Conservation (phyloP, 2,329 filamentous ascomycete genomes). For the Pyrenophora teres region DNA sequence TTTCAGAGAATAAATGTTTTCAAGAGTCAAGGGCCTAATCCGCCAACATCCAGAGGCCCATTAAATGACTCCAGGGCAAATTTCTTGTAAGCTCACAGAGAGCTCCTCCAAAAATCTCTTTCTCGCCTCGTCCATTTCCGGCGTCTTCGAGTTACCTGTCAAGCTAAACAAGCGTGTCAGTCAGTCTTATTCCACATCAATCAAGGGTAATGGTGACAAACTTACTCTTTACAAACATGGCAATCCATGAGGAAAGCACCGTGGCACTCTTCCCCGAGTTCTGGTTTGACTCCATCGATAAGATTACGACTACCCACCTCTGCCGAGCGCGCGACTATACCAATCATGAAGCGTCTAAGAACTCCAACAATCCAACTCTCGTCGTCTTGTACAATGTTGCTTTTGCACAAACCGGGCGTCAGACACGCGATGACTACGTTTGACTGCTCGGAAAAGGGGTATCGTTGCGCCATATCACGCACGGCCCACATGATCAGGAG, state of each 20-base stretch:
- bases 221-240: slow-evolving; percentile 13
- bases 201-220: background rate
- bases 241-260: slow-evolving; percentile 29
- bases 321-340: slow-evolving; percentile 23
- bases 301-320: slow-evolving; percentile 29
- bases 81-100: background rate
- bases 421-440: slow-evolving; percentile 35
- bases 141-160: background rate
- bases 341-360: slow-evolving; percentile 2
- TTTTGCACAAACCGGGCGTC: slow-evolving; percentile 37
- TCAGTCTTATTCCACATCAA: background rate
- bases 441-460: slow-evolving; percentile 21
- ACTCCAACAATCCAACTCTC: slow-evolving; percentile 1
- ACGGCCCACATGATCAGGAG: slow-evolving; percentile 32
- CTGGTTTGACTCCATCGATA: slow-evolving; percentile 23
- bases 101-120: background rate
- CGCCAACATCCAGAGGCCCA: background rate
- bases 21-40: no score
- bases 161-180: background rate
- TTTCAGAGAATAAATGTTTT: no score
- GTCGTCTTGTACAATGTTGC: slow-evolving; percentile 33
- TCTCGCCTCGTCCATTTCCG: background rate
- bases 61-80: background rate
- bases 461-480: slow-evolving; percentile 25
- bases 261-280: slow-evolving; percentile 21